Evolutionary conservation across 1,284 basidiomycete species (phyloP).

Genomic region (Taiwanofungus camphoratus): DNA sequence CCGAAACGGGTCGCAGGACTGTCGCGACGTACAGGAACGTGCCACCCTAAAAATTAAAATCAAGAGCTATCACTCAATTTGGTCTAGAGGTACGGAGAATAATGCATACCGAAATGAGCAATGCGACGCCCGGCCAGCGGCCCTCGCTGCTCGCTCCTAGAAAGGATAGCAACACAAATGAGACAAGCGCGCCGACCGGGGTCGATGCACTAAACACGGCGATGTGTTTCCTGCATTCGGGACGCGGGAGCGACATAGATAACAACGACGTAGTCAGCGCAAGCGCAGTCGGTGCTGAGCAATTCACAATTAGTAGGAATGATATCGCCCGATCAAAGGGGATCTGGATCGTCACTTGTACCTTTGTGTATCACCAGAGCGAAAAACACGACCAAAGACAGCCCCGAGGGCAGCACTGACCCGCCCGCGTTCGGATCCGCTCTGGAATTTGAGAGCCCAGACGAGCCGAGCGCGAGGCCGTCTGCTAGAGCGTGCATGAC

Average conservation of each 20-base stretch:
- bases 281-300: conserved; percentile 78
- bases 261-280: conserved; percentile 80
- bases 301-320: background rate
- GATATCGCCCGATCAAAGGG: background rate
- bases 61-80: too few species aligned
- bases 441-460: conserved; percentile 39
- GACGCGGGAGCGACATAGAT: conserved; percentile 60
- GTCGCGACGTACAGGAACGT: conserved; percentile 95
- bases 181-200: conserved; percentile 67
- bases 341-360: conserved; percentile 24
- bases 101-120: conserved; percentile 70
- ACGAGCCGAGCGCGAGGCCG: conserved; percentile 85
- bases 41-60: conserved; percentile 60
- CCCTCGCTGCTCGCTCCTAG: conserved; percentile 32
- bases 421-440: conserved; percentile 16
- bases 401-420: conserved; percentile 28
- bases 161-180: conserved; percentile 59
- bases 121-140: conserved; percentile 66
- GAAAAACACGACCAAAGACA: conserved; percentile 81
- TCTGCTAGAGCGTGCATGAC: conserved; percentile 86
- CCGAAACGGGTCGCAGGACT: conserved; percentile 72
- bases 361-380: conserved; percentile 90
- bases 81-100: conserved; percentile 1
- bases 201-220: conserved; percentile 78
- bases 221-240: conserved; percentile 69